phyloP scores from a whole-genome alignment of 768 basidiomycete genomes.

The Leccinum ochraceum region DNA sequence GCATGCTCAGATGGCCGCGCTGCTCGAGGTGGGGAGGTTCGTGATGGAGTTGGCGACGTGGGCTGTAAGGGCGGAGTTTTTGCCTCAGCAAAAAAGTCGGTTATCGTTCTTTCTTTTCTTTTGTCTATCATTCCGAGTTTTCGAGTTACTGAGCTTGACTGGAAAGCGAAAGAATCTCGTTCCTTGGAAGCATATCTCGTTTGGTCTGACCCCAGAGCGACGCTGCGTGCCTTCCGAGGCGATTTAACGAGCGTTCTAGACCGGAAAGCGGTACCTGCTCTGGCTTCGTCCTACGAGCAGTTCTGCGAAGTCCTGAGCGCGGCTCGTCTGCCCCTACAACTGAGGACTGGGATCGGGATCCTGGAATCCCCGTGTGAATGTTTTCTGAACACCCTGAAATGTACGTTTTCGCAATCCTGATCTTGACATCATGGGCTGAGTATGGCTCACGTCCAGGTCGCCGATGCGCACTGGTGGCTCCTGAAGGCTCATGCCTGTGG shows the following conservation, averaged over 20 bases:
- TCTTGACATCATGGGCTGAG: background rate
- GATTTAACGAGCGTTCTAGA: conserved; percentile 7
- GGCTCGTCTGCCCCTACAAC: background rate
- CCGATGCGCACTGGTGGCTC: conserved; percentile 1
- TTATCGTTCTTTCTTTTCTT: background rate
- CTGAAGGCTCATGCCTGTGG: conserved; percentile 5
- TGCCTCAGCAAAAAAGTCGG: background rate
- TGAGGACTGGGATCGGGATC: background rate
- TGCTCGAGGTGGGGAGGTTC: background rate
- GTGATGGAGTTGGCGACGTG: background rate
- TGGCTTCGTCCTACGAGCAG: conserved; percentile 10
- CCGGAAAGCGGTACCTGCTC: conserved; percentile 9
- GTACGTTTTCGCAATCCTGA: conserved; percentile 5
- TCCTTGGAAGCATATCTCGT: conserved; percentile 13
- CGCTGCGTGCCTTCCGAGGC: conserved; percentile 16
- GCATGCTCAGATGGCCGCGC: background rate
- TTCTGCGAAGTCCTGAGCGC: conserved; percentile 8
- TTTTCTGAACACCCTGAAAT: conserved; percentile 1
- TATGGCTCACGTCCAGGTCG: background rate
- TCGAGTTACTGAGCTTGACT: background rate
- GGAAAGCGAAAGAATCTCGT: background rate
- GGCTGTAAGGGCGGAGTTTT: background rate
- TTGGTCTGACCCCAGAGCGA: conserved; percentile 14
- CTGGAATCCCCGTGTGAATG: background rate
- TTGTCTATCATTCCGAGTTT: background rate